These are phyloP conservation scores for Canavalia gladiata DNA, from an alignment of 306 rosid genomes.

Conservation along the genomic window DNA sequence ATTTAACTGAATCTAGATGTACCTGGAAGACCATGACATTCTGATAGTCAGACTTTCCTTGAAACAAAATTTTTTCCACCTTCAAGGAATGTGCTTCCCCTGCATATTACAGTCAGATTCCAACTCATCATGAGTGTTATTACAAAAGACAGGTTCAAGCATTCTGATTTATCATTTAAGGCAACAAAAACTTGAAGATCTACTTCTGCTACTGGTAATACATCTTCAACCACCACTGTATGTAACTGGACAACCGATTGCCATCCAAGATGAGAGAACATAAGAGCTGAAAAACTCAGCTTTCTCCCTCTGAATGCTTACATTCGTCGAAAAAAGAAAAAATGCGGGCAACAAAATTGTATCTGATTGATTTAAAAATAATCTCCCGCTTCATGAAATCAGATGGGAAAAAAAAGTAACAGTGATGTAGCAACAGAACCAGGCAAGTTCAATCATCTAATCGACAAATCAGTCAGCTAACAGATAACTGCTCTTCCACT, in stretches of 20 bases:
- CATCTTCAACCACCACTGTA: not conserved
- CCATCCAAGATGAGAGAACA: constrained; percentile 13
- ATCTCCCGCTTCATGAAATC: too few species aligned
- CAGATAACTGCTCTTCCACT: too few species aligned
- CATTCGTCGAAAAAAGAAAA: too few species aligned
- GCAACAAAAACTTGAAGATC: not conserved
- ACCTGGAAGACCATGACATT: constrained; percentile 97
- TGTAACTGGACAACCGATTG: not conserved
- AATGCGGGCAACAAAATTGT: too few species aligned
- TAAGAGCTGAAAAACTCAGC: not conserved
- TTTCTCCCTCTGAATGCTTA: not conserved
- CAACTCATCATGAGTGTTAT: constrained; percentile 16
- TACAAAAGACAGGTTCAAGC: constrained; percentile 1
- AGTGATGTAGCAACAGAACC: too few species aligned
- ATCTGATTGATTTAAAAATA: too few species aligned
- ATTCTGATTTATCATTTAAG: not conserved
- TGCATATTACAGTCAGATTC: constrained; percentile 51
- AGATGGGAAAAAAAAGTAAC: too few species aligned
- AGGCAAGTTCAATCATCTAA: too few species aligned
- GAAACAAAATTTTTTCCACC: constrained; percentile 85
- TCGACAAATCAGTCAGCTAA: too few species aligned
- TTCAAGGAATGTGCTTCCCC: constrained; percentile 99
- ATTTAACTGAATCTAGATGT: constrained; percentile 12
- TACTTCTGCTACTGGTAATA: not conserved
- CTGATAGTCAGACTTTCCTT: constrained; percentile 95